Evolutionary conservation across 495 filamentous ascomycete species (phyloP).

Genomic region (Recurvomyces mirabilis): DNA sequence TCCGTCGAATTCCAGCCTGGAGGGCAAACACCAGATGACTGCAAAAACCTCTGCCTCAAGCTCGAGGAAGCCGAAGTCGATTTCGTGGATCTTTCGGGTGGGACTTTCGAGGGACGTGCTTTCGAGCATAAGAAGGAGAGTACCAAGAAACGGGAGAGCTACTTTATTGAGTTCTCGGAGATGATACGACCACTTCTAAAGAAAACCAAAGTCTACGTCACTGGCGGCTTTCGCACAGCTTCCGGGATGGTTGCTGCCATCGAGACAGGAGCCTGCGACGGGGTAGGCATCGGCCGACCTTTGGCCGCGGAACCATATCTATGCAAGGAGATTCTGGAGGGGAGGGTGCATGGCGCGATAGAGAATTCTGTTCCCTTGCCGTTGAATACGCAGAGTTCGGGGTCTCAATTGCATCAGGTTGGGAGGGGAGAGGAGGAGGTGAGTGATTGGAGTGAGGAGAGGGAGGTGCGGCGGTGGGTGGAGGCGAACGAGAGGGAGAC

Average conservation of each 20-base stretch:
- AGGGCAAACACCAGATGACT: conserved; percentile 47
- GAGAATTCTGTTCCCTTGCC: conserved; percentile 21
- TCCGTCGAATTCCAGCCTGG: conserved; percentile 54
- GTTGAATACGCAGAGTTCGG: conserved; percentile 28
- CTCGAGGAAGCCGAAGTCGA: conserved; percentile 48
- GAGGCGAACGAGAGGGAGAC: conserved; percentile 33
- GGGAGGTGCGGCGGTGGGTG: conserved; percentile 28
- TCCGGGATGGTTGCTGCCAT: conserved; percentile 48
- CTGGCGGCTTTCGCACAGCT: conserved; percentile 49
- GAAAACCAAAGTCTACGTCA: conserved; percentile 48
- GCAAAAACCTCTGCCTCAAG: conserved; percentile 39
- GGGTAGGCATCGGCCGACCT: conserved; percentile 45
- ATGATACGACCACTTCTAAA: conserved; percentile 41
- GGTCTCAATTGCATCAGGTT: conserved; percentile 41
- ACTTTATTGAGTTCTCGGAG: conserved; percentile 57
- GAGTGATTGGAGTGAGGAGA: conserved; percentile 37
- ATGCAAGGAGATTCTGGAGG: conserved; percentile 38
- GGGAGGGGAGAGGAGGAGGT: conserved; percentile 40
- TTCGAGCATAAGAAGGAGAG: conserved; percentile 44
- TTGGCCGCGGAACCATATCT: conserved; percentile 42
- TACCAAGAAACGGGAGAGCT: conserved; percentile 48
- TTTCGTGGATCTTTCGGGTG: conserved; percentile 53
- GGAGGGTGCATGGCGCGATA: conserved; percentile 37
- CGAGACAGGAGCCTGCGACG: conserved; percentile 36
- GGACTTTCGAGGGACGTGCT: conserved; percentile 48